Conservation (phyloP, 164 flowering plant species). For the Cinnamomum micranthum region DNA sequence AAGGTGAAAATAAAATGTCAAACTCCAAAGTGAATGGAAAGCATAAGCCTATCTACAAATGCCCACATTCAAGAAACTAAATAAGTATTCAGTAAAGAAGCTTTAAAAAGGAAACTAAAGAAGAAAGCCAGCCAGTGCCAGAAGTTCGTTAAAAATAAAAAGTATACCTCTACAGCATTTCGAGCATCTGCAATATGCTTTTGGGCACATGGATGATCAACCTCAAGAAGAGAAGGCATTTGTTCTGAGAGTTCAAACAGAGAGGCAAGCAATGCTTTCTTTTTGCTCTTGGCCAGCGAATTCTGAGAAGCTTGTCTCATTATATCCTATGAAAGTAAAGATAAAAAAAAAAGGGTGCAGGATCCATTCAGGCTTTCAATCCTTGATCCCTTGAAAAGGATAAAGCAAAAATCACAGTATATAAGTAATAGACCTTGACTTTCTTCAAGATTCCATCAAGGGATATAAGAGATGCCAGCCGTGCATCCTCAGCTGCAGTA, state of each 20-base stretch:
- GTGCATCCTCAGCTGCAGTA: slow-evolving; percentile 93
- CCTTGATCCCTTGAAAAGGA: neutral
- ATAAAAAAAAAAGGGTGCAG: neutral
- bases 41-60: no score
- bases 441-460: slow-evolving; percentile 90
- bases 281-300: slow-evolving; percentile 64
- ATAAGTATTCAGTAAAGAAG: neutral
- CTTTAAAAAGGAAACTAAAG: neutral
- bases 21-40: no score
- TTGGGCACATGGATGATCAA: slow-evolving; percentile 95
- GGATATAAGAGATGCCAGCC: slow-evolving; percentile 92
- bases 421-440: slow-evolving; percentile 59
- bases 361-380: no score
- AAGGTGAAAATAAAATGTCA: no score
- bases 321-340: slow-evolving; percentile 55
- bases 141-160: neutral
- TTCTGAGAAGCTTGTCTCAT: slow-evolving; percentile 61
- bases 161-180: slow-evolving; percentile 56
- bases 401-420: neutral
- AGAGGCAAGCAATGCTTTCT: slow-evolving; percentile 61
- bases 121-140: neutral
- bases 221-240: slow-evolving; percentile 95
- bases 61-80: no score
- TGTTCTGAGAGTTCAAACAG: slow-evolving; percentile 73
- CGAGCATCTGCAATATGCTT: slow-evolving; percentile 83